These are phyloP conservation scores for Thuja plicata DNA, from an alignment of 83 land plant species.

Conservation along the genomic window DNA sequence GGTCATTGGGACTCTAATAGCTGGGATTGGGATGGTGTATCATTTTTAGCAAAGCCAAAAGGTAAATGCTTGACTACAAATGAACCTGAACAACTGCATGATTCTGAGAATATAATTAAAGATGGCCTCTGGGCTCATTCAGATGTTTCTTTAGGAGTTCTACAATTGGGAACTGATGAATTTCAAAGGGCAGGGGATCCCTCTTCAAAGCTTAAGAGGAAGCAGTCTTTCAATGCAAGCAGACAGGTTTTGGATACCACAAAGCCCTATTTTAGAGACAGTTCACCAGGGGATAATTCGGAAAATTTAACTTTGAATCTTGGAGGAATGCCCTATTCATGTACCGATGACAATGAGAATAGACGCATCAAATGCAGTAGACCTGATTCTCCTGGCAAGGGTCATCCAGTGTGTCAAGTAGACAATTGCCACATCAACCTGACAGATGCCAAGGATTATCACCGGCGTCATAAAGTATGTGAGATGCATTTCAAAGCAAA, in stretches of 20 bases:
- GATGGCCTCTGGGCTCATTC: not conserved
- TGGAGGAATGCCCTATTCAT: not conserved
- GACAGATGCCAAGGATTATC: not conserved
- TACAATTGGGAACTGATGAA: not conserved
- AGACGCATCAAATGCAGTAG: not conserved
- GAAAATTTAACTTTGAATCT: not conserved
- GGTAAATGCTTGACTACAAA: not conserved
- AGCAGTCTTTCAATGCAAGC: not conserved
- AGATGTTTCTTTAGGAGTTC: not conserved
- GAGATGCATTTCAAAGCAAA: not conserved
- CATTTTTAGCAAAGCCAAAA: not conserved
- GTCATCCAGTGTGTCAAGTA: not conserved
- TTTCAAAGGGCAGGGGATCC: not conserved
- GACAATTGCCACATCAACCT: not conserved
- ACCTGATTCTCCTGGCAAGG: not conserved
- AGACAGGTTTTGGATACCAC: not conserved
- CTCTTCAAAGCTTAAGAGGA: not conserved
- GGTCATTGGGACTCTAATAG: not conserved
- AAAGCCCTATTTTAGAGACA: not conserved
- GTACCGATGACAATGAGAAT: not conserved
- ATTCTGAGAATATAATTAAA: not conserved
- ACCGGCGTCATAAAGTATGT: not conserved
- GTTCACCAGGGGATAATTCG: not conserved
- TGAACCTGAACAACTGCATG: not conserved
- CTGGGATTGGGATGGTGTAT: not conserved